A percentile compares a stretch with the other conserved stretches of the same genome.
Conservation (phyloP, 2,329 filamentous ascomycete species). For the Lasiodiplodia sp. region DNA sequence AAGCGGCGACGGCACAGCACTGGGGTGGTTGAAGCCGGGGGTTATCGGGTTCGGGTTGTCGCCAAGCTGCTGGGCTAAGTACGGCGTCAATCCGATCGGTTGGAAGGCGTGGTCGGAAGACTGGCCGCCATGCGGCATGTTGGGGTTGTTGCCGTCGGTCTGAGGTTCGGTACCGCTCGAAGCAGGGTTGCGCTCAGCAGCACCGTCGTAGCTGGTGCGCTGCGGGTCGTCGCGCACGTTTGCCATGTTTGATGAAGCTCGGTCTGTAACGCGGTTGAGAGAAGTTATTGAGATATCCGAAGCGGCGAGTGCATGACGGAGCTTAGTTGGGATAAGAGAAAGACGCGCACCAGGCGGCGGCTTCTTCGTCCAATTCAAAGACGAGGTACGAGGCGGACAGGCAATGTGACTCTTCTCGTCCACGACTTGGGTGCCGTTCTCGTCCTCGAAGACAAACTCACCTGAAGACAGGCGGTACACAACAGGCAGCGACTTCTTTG, state of each 20-base stretch:
- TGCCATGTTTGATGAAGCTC: neutral
- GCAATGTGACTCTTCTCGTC: neutral
- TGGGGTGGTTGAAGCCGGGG: constrained; percentile 34
- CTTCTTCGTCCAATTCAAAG: constrained; percentile 16
- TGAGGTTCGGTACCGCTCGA: neutral
- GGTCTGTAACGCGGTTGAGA: neutral
- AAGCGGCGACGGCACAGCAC: constrained; percentile 40
- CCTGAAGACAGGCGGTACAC: constrained; percentile 4
- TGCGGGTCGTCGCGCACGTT: neutral
- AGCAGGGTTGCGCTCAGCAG: constrained; percentile 2
- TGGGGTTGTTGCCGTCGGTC: neutral
- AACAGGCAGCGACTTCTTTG: constrained; percentile 1
- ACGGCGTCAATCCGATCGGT: constrained; percentile 27
- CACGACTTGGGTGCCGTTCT: neutral
- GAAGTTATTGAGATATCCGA: constrained; percentile 12
- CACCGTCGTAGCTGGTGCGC: neutral
- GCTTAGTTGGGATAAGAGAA: neutral
- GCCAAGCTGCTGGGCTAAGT: constrained; percentile 25
- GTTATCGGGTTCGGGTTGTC: neutral
- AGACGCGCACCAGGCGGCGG: constrained; percentile 11
- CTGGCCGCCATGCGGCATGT: neutral
- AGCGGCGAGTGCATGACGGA: neutral
- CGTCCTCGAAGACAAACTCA: neutral
- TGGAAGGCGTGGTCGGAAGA: neutral
- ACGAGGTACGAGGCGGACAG: constrained; percentile 1